These are phyloP conservation scores for Claviceps citrina DNA, from an alignment of 2,329 filamentous ascomycete species.

Conservation along the genomic window DNA sequence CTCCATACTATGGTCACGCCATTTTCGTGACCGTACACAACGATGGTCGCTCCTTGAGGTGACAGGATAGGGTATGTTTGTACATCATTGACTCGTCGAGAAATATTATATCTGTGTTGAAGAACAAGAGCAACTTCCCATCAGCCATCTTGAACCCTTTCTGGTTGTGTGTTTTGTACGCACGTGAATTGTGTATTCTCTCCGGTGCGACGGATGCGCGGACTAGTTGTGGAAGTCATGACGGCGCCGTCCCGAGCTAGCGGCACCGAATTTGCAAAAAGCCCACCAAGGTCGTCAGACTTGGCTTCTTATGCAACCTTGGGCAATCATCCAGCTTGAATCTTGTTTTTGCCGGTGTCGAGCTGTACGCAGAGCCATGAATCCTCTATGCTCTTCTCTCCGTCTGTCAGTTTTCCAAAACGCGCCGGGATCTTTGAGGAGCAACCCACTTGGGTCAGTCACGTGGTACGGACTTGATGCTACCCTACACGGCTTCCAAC, in stretches of 20 bases:
- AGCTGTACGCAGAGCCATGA: neutral
- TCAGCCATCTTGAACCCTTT: neutral
- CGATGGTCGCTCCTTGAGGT: constrained; percentile 46
- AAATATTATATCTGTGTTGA: constrained; percentile 44
- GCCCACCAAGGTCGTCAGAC: neutral
- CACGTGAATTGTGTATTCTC: constrained; percentile 36
- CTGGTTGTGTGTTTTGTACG: constrained; percentile 6
- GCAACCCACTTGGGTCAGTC: neutral
- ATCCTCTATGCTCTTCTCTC: neutral
- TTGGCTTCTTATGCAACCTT: neutral
- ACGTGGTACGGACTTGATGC: neutral
- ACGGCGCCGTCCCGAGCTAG: constrained; percentile 6
- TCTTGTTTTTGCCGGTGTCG: neutral
- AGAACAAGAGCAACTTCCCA: neutral
- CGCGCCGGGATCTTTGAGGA: neutral
- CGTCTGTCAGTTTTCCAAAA: too few species aligned
- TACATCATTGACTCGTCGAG: constrained; percentile 41
- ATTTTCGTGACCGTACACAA: constrained; percentile 49
- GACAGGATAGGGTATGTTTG: constrained; percentile 47
- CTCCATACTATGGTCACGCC: constrained; percentile 48
- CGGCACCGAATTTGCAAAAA: constrained; percentile 2
- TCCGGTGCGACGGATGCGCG: constrained; percentile 30
- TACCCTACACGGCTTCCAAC: constrained; percentile 1
- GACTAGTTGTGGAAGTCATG: constrained; percentile 20
- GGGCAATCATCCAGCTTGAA: neutral